Evolutionary conservation across 179 eudicot genomes (phyloP).

Genomic region (Beta macrorhiza): DNA sequence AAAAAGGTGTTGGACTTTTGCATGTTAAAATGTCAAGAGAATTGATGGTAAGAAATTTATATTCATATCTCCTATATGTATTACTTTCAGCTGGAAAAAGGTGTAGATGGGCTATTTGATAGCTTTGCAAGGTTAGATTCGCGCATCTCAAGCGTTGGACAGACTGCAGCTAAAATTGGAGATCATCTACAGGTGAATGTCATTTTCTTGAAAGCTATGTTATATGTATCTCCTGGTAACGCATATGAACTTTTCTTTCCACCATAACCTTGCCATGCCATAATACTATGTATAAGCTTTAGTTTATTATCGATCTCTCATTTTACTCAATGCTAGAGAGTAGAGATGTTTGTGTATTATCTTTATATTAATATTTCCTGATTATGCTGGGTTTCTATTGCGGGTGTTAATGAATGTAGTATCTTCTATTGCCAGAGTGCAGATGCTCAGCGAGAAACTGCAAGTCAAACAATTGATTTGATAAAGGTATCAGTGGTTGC

Average conservation of each 20-base stretch:
- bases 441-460: constrained; percentile 98
- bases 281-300: neutral
- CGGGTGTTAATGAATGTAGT: constrained; percentile 3
- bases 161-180: constrained; percentile 60
- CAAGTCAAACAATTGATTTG: constrained; percentile 92
- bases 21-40: neutral
- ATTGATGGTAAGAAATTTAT: neutral
- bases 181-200: constrained; percentile 50
- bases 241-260: neutral
- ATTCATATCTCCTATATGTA: neutral
- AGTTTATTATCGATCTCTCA: neutral
- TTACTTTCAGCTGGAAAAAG: constrained; percentile 80
- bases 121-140: constrained; percentile 61
- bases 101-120: constrained; percentile 65
- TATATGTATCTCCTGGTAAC: neutral
- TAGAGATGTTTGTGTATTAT: neutral
- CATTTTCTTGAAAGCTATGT: neutral
- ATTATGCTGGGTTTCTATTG: constrained; percentile 10
- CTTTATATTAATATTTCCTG: neutral
- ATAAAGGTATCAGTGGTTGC: constrained; percentile 66
- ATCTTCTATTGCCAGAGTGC: constrained; percentile 71
- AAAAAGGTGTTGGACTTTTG: neutral
- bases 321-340: neutral
- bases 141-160: constrained; percentile 57
- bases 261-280: neutral